Evolutionary conservation across 2,329 filamentous ascomycete species (phyloP), one percentile per base, ranked within the genome.

Genomic region (Purpureocillium lavendulum): DNA sequence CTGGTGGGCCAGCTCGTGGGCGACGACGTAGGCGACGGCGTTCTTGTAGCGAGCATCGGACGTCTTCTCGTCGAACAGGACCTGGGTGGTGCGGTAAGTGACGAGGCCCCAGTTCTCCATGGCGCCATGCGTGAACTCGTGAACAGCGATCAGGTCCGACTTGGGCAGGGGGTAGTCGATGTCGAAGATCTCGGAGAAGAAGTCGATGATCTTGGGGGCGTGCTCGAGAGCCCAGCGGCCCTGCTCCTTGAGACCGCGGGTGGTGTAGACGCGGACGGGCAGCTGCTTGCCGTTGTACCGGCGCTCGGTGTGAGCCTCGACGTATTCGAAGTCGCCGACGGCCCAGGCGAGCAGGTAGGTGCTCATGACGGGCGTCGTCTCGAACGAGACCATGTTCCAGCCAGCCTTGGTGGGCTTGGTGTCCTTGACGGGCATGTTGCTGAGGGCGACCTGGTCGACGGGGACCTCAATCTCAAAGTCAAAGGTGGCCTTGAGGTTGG

Each of bases 21-120:
- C 90, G 37, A 97, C 89, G 41, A 97, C 89, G 55, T 98, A 97
- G 26, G 92, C 92, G 47, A 98, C 84, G 30, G 89, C 77, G 61
- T 95, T 96, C 64, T 88, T 89, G 67, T 90, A 96, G 48, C 82
- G 80, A 32, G 86, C 80, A 58, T 96, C 90, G 0, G 90, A 96
- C 36, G 83, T 85, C 58, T 87, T 81, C 60, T 94, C 87, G 54
- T 98, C 90, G 56, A 92, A 98, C n/a, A 98, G 75, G 21, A 98
- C 84, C 37, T 92, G 89, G 10, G 90, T 97, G 10, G 90, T 94
- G 49, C 88, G 78, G 67, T 97, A 98, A 26, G 92, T 97, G 42
- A 98, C 87, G 39, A 98, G 73, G 49, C 89, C 89, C 89, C 89
- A 96, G 60, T 94, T 94, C 69, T 96, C 89, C 86, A 94, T 94